Evolutionary conservation across 345 rosid genomes (phyloP).

Genomic region (Salix arbutifolia): DNA sequence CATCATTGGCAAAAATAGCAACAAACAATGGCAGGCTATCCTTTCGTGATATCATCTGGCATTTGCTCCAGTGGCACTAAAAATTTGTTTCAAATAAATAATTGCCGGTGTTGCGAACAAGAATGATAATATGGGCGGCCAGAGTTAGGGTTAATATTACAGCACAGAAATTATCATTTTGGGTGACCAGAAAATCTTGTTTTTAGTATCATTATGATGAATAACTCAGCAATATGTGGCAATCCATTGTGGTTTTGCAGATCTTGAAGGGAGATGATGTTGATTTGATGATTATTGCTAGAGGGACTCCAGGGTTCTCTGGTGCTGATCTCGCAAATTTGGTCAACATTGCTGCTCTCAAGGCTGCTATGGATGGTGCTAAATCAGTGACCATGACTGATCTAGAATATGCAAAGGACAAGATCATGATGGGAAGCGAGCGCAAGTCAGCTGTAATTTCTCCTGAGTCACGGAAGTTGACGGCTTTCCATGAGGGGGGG

Average conservation of each 20-base stretch:
- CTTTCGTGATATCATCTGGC: too few species aligned
- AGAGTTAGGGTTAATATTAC: neutral
- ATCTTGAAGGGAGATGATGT: conserved; percentile 86
- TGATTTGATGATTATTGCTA: conserved; percentile 86
- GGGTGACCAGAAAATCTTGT: neutral
- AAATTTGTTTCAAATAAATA: neutral
- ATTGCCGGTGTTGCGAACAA: neutral
- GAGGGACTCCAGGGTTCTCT: conserved; percentile 96
- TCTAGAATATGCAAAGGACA: conserved; percentile 90
- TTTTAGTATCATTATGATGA: neutral
- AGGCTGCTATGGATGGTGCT: conserved; percentile 96
- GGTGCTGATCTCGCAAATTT: conserved; percentile 95
- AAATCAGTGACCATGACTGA: conserved; percentile 85
- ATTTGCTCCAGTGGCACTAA: neutral
- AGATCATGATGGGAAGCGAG: conserved; percentile 97
- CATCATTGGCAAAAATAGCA: too few species aligned
- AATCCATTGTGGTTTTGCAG: conserved; percentile 33
- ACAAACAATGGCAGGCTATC: too few species aligned
- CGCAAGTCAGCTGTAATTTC: conserved; percentile 92
- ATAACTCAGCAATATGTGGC: neutral
- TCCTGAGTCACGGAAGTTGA: conserved; percentile 60
- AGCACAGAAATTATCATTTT: neutral
- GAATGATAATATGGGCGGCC: neutral
- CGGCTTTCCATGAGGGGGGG: conserved; percentile 97
- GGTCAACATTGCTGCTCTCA: conserved; percentile 84